These are phyloP conservation scores for Wickerhamomyces sp. DNA, from an alignment of 1,139 yeast genomes.

Conservation along the genomic window DNA sequence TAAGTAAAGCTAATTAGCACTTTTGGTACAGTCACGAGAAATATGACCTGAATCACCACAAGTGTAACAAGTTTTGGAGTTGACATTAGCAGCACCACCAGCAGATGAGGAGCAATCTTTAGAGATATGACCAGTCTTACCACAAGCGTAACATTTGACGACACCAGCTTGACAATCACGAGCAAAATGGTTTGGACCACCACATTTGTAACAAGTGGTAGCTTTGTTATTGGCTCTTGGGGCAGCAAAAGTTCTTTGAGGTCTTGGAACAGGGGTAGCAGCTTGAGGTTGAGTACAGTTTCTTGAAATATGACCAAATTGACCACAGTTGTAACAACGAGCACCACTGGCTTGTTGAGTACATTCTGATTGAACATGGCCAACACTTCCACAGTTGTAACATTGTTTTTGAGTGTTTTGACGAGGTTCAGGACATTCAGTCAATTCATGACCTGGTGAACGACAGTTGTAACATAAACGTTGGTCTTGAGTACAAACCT, in stretches of 20 bases:
- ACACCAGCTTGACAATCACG: constrained; percentile 80
- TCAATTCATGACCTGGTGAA: constrained; percentile 84
- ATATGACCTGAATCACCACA: constrained; percentile 91
- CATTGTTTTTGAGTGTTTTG: constrained; percentile 82
- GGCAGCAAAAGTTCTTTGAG: constrained; percentile 13
- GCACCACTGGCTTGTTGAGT: constrained; percentile 42
- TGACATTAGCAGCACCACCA: constrained; percentile 33
- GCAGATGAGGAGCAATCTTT: constrained; percentile 65
- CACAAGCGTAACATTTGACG: constrained; percentile 89
- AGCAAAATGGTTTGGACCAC: constrained; percentile 91
- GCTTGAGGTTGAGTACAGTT: constrained; percentile 51
- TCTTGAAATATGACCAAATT: constrained; percentile 79
- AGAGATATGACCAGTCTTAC: constrained; percentile 83
- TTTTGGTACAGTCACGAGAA: constrained; percentile 76
- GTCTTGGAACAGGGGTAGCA: constrained; percentile 21
- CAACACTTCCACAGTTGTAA: constrained; percentile 74
- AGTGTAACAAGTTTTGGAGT: constrained; percentile 68
- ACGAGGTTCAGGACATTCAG: constrained; percentile 83
- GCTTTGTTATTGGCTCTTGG: constrained; percentile 27
- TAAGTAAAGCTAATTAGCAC: constrained; percentile 30
- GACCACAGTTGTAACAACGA: constrained; percentile 82
- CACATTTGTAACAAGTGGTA: constrained; percentile 84
- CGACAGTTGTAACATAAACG: constrained; percentile 93
- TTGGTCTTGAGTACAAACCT: constrained; percentile 74
- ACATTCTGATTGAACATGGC: constrained; percentile 72